phyloP scores from a whole-genome alignment of 768 basidiomycete genomes.

The Tulasnella sp. region DNA sequence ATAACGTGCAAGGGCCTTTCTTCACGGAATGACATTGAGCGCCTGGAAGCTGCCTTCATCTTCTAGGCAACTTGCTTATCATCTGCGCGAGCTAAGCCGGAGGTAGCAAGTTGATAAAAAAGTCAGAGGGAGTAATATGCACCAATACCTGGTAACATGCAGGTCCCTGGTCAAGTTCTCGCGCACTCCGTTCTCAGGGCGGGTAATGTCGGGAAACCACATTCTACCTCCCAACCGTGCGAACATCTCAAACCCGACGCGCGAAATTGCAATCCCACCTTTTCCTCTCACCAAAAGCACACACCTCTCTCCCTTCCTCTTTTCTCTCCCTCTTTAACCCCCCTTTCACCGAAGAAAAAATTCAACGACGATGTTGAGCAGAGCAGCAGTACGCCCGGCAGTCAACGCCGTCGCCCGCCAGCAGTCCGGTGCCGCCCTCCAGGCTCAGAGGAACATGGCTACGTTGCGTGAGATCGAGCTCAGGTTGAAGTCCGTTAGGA shows the following conservation, averaged over 20 bases:
- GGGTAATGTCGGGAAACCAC: neutral
- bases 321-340: neutral
- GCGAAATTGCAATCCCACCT: neutral
- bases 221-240: neutral
- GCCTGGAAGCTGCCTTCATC: too few relatives aligned
- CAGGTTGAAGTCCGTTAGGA: conserved; percentile 89
- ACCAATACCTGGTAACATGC: neutral
- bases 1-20: neutral
- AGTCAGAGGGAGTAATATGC: neutral
- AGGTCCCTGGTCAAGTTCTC: neutral
- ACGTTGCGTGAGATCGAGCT: conserved; percentile 96
- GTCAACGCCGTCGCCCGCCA: conserved; percentile 27
- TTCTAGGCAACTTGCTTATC: too few relatives aligned
- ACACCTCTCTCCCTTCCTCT: neutral
- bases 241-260: neutral
- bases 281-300: neutral
- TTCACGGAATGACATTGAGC: neutral
- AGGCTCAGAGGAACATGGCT: conserved; percentile 50
- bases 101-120: neutral
- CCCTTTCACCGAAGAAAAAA: neutral
- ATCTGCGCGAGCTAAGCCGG: too few relatives aligned
- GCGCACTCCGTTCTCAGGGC: neutral
- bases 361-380: conserved; percentile 34
- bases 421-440: conserved; percentile 41
- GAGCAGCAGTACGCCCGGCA: conserved; percentile 33